Evolutionary conservation across 2,329 filamentous ascomycete genomes (phyloP).

Genomic region (Ilyonectria destructans): DNA sequence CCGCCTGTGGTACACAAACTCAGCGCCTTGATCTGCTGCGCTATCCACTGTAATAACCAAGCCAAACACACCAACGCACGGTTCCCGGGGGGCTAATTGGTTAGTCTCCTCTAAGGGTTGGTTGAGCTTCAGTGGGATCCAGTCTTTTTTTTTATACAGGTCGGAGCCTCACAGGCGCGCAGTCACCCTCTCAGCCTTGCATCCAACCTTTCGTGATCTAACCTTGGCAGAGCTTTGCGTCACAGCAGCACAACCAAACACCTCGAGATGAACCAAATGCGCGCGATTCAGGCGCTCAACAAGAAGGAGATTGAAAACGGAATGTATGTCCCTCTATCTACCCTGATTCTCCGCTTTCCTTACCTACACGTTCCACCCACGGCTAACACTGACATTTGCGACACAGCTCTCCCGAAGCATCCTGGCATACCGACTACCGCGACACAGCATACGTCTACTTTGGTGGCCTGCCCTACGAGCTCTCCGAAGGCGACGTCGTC

Average conservation of each 20-base stretch:
- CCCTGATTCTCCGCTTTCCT: not conserved
- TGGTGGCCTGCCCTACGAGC: constrained; percentile 91
- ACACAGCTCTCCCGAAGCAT: constrained; percentile 83
- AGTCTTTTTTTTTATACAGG: constrained; percentile 14
- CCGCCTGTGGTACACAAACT: constrained; percentile 15
- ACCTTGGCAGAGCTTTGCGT: constrained; percentile 1
- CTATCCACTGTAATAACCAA: constrained; percentile 20
- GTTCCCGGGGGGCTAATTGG: constrained; percentile 8
- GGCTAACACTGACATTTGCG: constrained; percentile 44
- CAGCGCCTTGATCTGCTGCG: constrained; percentile 7
- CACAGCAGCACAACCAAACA: not conserved
- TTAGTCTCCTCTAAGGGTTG: constrained; percentile 5
- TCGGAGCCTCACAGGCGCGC: not conserved
- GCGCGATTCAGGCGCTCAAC: constrained; percentile 93
- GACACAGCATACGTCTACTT: constrained; percentile 98
- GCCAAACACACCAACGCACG: constrained; percentile 20
- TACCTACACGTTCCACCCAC: not conserved
- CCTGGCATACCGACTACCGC: constrained; percentile 98
- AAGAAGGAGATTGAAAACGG: constrained; percentile 94
- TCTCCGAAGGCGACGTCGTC: constrained; percentile 95
- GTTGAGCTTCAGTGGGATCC: constrained; percentile 34
- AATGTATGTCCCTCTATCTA: constrained; percentile 71
- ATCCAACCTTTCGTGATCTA: constrained; percentile 15
- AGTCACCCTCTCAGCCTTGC: constrained; percentile 38
- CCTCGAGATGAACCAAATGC: constrained; percentile 89